Percentiles rank a stretch among this genome's conserved stretches.
These are phyloP conservation scores for Fraxinus americana DNA, from an alignment of 257 asterid genomes.

Conservation along the genomic window DNA sequence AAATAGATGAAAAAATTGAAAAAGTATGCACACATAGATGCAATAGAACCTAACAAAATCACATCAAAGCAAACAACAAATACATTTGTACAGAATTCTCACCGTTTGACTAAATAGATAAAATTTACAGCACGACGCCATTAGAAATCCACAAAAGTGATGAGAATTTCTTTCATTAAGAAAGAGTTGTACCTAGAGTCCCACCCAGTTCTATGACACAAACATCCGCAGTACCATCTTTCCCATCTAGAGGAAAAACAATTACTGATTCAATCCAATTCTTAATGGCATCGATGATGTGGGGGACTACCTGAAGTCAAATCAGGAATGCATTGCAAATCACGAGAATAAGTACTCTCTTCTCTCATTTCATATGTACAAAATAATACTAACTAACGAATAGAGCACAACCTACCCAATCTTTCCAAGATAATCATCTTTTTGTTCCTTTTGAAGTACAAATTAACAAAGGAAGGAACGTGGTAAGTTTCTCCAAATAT, in stretches of 20 bases:
- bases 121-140: too few species aligned
- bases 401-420: slow-evolving; percentile 77
- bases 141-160: neutral
- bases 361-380: neutral
- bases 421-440: slow-evolving; percentile 74
- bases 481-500: slow-evolving; percentile 24
- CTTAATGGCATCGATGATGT: slow-evolving; percentile 90
- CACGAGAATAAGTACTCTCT: slow-evolving; percentile 1
- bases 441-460: slow-evolving; percentile 87
- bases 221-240: slow-evolving; percentile 92
- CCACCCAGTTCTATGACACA: slow-evolving; percentile 99
- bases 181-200: slow-evolving; percentile 72
- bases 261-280: slow-evolving; percentile 80
- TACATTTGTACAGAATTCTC: too few species aligned
- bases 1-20: too few species aligned
- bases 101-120: too few species aligned
- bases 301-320: slow-evolving; percentile 74
- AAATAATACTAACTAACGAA: slow-evolving; percentile 13
- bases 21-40: too few species aligned
- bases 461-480: slow-evolving; percentile 54
- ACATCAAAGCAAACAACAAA: too few species aligned
- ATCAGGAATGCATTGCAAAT: slow-evolving; percentile 12
- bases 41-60: too few species aligned
- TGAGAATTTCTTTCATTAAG: neutral
- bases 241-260: slow-evolving; percentile 78